Conservation (phyloP, 2,329 filamentous ascomycete species). For the Xylaria sp. region DNA sequence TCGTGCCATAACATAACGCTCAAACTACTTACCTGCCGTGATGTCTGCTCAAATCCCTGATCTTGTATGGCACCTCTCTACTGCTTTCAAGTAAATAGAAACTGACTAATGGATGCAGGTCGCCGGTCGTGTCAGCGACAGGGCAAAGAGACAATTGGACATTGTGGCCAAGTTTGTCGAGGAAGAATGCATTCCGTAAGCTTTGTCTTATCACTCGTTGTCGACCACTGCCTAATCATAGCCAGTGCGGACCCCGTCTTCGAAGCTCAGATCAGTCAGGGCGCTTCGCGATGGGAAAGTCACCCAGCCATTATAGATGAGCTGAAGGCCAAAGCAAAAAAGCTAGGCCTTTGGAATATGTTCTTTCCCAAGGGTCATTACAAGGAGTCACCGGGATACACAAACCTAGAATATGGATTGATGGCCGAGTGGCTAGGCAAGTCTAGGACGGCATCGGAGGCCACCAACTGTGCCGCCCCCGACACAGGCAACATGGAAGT, state of each 20-base stretch:
- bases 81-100: neutral
- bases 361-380: constrained; percentile 96
- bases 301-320: constrained; percentile 86
- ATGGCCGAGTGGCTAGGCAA: constrained; percentile 97
- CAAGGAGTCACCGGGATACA: constrained; percentile 91
- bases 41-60: constrained; percentile 43
- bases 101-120: constrained; percentile 45
- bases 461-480: constrained; percentile 87
- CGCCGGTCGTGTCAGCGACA: constrained; percentile 73
- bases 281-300: constrained; percentile 76
- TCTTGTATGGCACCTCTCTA: constrained; percentile 34
- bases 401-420: constrained; percentile 93
- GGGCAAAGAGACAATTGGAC: constrained; percentile 83
- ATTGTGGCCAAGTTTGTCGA: constrained; percentile 95
- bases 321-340: constrained; percentile 81
- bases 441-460: constrained; percentile 81
- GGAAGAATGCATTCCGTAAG: constrained; percentile 86
- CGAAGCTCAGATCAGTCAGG: constrained; percentile 78
- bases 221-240: constrained; percentile 23
- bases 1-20: neutral
- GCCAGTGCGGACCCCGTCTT: constrained; percentile 77
- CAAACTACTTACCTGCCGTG: constrained; percentile 14
- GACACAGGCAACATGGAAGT: constrained; percentile 98
- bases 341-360: constrained; percentile 96
- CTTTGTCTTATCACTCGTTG: constrained; percentile 28